Percentiles rank a stretch among this genome's conserved stretches.
These are phyloP conservation scores for Cucurbita maxima DNA, from an alignment of 306 rosid genomes.

Conservation along the genomic window DNA sequence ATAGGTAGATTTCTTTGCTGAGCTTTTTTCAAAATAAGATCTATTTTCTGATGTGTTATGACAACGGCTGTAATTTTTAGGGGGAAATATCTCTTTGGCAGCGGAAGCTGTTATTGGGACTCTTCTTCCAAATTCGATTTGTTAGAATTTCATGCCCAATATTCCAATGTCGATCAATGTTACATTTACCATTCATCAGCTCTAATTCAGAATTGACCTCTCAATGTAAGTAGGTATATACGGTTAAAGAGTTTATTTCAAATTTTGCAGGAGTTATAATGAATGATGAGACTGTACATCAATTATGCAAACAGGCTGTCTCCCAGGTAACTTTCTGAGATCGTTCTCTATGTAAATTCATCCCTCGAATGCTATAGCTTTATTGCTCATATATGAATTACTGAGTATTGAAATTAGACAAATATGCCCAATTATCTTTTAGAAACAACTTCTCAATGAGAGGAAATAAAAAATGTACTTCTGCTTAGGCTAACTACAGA, in stretches of 20 bases:
- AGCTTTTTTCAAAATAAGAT: background rate
- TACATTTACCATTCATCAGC: background rate
- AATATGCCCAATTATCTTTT: background rate
- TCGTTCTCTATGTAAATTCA: background rate
- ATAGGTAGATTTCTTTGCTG: background rate
- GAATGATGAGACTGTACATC: constrained; percentile 95
- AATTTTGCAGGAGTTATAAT: constrained; percentile 66
- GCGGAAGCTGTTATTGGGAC: background rate
- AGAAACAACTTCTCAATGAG: too few species aligned
- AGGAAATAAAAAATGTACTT: too few species aligned
- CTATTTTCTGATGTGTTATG: background rate
- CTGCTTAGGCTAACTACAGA: too few species aligned
- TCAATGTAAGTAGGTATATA: background rate
- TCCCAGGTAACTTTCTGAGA: constrained; percentile 59
- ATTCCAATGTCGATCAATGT: background rate
- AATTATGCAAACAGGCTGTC: constrained; percentile 86
- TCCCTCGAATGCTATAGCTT: background rate
- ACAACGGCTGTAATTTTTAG: background rate
- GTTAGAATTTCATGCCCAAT: background rate
- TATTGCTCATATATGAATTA: background rate
- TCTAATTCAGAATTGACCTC: background rate
- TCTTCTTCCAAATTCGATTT: background rate
- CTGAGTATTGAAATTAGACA: background rate
- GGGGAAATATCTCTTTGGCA: background rate
- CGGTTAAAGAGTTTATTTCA: constrained; percentile 10